Evolutionary conservation across 2,329 filamentous ascomycete species (phyloP).

Genomic region (Trichoderma breve): DNA sequence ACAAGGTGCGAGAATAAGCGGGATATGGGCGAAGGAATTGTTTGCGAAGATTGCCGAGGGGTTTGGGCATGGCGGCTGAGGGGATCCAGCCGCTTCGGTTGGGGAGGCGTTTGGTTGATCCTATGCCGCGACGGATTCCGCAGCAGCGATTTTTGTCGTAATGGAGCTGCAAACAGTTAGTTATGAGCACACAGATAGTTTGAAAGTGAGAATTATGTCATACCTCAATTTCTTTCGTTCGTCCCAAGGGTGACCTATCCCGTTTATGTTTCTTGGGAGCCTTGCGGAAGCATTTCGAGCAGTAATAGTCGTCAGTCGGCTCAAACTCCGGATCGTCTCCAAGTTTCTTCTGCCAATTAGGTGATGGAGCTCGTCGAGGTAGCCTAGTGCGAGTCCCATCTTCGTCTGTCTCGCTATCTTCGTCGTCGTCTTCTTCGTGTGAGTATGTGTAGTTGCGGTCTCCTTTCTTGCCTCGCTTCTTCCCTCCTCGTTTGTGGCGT

Average conservation of each 20-base stretch:
- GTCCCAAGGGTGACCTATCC: slow-evolving; percentile 20
- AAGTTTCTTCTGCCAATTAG: too few relatives aligned
- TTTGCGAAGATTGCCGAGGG: slow-evolving; percentile 25
- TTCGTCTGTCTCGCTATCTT: slow-evolving; percentile 18
- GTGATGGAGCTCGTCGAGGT: slow-evolving; percentile 25
- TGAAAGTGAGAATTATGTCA: background rate
- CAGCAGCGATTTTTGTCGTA: slow-evolving; percentile 26
- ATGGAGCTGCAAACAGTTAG: slow-evolving; percentile 23
- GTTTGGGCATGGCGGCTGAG: slow-evolving; percentile 21
- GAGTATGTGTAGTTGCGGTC: background rate
- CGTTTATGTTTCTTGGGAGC: slow-evolving; percentile 29
- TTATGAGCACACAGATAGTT: background rate
- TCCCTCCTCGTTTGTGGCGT: background rate
- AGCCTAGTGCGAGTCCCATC: background rate
- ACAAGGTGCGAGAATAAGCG: slow-evolving; percentile 31
- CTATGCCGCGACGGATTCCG: slow-evolving; percentile 28
- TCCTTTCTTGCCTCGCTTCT: background rate
- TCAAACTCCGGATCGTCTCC: slow-evolving; percentile 26
- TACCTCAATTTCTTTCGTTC: slow-evolving; percentile 26
- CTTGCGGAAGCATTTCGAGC: slow-evolving; percentile 34
- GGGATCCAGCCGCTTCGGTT: slow-evolving; percentile 37
- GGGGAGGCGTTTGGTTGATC: slow-evolving; percentile 26
- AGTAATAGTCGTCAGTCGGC: slow-evolving; percentile 32
- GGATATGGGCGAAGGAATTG: slow-evolving; percentile 29
- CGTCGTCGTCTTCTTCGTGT: slow-evolving; percentile 5